Percentiles rank a stretch among this genome's conserved stretches.
phyloP scores from a whole-genome alignment of 306 rosid species.

The Cucumis cinereus region DNA sequence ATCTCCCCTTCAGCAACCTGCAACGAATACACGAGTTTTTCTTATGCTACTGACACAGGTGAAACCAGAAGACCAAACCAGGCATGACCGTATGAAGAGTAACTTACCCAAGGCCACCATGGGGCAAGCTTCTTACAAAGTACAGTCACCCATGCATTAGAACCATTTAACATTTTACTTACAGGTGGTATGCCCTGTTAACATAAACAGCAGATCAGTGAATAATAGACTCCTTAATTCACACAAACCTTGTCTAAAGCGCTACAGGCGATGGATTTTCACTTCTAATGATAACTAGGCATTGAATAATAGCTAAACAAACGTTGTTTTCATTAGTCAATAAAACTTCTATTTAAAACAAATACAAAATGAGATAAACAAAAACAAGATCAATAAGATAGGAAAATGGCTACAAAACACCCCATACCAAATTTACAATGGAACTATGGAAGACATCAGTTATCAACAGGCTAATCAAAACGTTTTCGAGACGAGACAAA shows the following conservation, averaged over 20 bases:
- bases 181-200: conserved; percentile 74
- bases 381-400: not conserved
- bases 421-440: not conserved
- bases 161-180: conserved; percentile 30
- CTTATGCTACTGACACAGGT: not conserved
- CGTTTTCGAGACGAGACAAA: not conserved
- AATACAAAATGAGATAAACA: not conserved
- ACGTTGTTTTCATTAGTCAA: not conserved
- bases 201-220: conserved; percentile 8
- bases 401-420: not conserved
- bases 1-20: conserved; percentile 87
- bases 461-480: not conserved
- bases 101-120: conserved; percentile 97
- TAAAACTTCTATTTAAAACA: not conserved
- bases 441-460: not conserved
- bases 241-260: not conserved
- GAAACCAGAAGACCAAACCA: conserved; percentile 1
- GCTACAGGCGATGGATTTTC: not conserved
- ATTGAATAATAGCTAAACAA: not conserved
- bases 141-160: conserved; percentile 72
- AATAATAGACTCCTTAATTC: not conserved
- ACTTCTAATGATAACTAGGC: not conserved
- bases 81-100: not conserved
- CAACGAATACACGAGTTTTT: conserved; percentile 6
- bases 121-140: conserved; percentile 59